phyloP scores from a whole-genome alignment of 306 rosid genomes.

The Vicia sativa region DNA sequence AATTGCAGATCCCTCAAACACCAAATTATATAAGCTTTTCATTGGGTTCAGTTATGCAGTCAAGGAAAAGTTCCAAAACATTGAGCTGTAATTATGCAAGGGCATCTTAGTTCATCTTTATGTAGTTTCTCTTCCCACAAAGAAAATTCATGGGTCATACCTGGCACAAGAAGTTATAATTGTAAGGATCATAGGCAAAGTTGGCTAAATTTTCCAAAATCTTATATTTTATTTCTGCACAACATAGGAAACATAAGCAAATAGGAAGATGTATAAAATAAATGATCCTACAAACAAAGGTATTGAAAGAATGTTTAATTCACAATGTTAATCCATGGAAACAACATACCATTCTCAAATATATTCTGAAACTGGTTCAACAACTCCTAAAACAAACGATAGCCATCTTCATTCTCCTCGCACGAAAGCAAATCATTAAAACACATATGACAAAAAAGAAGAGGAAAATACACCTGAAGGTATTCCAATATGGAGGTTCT shows the following conservation, averaged over 20 bases:
- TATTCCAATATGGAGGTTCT: conserved; percentile 82
- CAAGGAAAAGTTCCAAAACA: conserved; percentile 84
- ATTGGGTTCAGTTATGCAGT: conserved; percentile 84
- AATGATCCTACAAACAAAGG: neutral
- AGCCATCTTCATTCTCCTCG: neutral
- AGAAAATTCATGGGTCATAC: conserved; percentile 43
- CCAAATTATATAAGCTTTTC: conserved; percentile 93
- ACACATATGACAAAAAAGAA: neutral
- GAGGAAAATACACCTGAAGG: conserved; percentile 57
- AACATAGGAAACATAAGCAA: conserved; percentile 21
- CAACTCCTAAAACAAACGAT: conserved; percentile 57
- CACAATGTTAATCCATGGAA: neutral
- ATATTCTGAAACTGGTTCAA: conserved; percentile 74
- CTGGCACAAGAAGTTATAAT: conserved; percentile 72
- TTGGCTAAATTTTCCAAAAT: conserved; percentile 78
- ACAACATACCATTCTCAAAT: conserved; percentile 53
- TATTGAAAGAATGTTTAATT: neutral
- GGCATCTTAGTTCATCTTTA: conserved; percentile 1
- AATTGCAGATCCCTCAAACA: conserved; percentile 85
- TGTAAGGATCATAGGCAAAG: conserved; percentile 96
- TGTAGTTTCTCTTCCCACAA: neutral
- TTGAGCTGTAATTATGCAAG: conserved; percentile 59
- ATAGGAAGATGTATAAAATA: neutral
- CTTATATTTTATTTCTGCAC: conserved; percentile 72
- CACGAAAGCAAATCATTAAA: neutral